Evolutionary conservation across 2,329 filamentous ascomycete genomes (phyloP).

Genomic region (Mycosphaerella sp.): DNA sequence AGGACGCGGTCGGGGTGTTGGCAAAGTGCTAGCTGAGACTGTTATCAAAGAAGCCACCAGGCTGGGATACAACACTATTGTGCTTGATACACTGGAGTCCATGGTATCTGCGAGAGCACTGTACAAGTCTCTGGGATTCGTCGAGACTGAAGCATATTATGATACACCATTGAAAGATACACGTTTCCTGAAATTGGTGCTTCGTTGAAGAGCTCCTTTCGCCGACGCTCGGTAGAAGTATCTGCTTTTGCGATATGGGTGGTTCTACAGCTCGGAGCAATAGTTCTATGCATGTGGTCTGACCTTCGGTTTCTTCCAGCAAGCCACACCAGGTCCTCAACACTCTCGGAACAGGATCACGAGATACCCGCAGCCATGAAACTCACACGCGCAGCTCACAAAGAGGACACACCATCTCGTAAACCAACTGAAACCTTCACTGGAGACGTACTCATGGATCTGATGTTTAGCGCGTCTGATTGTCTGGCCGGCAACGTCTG

Average conservation of each 20-base stretch:
- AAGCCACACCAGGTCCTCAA: neutral
- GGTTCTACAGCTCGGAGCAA: slow-evolving; percentile 5
- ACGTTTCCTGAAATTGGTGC: slow-evolving; percentile 41
- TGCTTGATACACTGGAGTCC: slow-evolving; percentile 50
- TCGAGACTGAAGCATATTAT: slow-evolving; percentile 50
- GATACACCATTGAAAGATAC: slow-evolving; percentile 50
- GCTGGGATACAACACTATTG: slow-evolving; percentile 48
- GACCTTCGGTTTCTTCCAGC: neutral
- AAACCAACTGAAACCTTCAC: slow-evolving; percentile 30
- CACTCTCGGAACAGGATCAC: neutral
- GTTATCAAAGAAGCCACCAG: slow-evolving; percentile 43
- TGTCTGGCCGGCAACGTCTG: slow-evolving; percentile 37
- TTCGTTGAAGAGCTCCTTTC: neutral
- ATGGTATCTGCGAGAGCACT: slow-evolving; percentile 49
- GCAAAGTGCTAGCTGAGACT: slow-evolving; percentile 43
- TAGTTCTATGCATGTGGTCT: neutral
- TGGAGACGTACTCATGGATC: slow-evolving; percentile 29
- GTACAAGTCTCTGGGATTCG: slow-evolving; percentile 49
- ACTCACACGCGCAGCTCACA: slow-evolving; percentile 27
- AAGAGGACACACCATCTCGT: slow-evolving; percentile 23
- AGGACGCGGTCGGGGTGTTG: slow-evolving; percentile 47
- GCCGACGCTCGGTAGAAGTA: neutral
- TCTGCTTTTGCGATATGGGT: slow-evolving; percentile 7
- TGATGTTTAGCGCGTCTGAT: slow-evolving; percentile 31
- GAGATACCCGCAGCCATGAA: slow-evolving; percentile 20